Conservation (phyloP, 257 asterid genomes). For the Eustoma russellianum region DNA sequence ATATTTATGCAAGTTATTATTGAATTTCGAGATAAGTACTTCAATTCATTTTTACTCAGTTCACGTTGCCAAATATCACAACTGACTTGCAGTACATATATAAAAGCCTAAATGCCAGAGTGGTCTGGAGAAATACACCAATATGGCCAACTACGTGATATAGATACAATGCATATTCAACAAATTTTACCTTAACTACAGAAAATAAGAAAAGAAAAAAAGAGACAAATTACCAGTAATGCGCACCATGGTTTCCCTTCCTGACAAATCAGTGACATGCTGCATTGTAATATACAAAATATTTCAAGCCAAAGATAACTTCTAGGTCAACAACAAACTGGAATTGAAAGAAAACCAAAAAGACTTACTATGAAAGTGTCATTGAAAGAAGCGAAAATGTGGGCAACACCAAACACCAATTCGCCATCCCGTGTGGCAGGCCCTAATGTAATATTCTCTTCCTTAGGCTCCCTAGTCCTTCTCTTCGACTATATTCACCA, state of each 20-base stretch:
- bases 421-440: conserved; percentile 84
- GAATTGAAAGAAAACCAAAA: not conserved
- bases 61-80: too few relatives aligned
- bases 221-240: conserved; percentile 48
- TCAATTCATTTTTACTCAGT: too few relatives aligned
- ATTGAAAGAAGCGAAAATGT: conserved; percentile 88
- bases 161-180: too few relatives aligned
- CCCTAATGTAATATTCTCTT: conserved; percentile 75
- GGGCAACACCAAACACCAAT: conserved; percentile 76
- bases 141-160: too few relatives aligned
- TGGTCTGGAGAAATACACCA: too few relatives aligned
- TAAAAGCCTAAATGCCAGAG: too few relatives aligned
- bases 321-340: not conserved
- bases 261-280: conserved; percentile 96
- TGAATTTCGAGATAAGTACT: too few relatives aligned
- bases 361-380: conserved; percentile 74
- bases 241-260: conserved; percentile 86
- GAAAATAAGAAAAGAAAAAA: too few relatives aligned
- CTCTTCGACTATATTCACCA: conserved; percentile 51
- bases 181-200: too few relatives aligned
- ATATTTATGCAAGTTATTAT: too few relatives aligned
- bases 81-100: too few relatives aligned
- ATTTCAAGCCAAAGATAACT: not conserved
- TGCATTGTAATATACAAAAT: conserved; percentile 20
- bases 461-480: conserved; percentile 77